Evolutionary conservation across 2,329 filamentous ascomycete genomes (phyloP).

Genomic region (Ascosphaera pollenicola): DNA sequence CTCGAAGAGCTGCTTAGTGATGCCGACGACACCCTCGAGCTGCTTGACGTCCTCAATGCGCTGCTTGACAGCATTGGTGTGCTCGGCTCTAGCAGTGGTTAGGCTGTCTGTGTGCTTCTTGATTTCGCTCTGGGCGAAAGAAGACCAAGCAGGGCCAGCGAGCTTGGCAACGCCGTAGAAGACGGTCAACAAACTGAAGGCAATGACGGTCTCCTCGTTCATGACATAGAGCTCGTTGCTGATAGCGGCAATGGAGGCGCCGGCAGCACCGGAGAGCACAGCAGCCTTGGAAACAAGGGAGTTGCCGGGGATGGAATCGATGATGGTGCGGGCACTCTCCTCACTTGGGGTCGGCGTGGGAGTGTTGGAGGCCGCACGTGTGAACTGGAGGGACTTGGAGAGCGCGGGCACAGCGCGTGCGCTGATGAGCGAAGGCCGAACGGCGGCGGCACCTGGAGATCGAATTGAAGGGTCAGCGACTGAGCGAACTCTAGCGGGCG

Average conservation of each 20-base stretch:
- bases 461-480: slow-evolving; percentile 9
- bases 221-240: slow-evolving; percentile 99
- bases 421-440: slow-evolving; percentile 54
- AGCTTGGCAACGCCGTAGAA: slow-evolving; percentile 87
- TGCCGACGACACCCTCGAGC: slow-evolving; percentile 79
- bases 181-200: slow-evolving; percentile 76
- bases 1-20: slow-evolving; percentile 92
- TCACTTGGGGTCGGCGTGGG: slow-evolving; percentile 80
- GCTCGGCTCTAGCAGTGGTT: slow-evolving; percentile 81
- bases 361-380: slow-evolving; percentile 52
- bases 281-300: slow-evolving; percentile 88
- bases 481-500: not conserved
- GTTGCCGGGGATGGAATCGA: slow-evolving; percentile 83
- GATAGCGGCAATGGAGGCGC: slow-evolving; percentile 80
- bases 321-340: slow-evolving; percentile 78
- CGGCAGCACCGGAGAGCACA: slow-evolving; percentile 81
- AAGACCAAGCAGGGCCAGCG: slow-evolving; percentile 72
- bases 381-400: slow-evolving; percentile 42
- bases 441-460: slow-evolving; percentile 59
- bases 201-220: slow-evolving; percentile 95
- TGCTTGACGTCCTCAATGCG: slow-evolving; percentile 90
- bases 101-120: slow-evolving; percentile 89
- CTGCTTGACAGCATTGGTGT: slow-evolving; percentile 85
- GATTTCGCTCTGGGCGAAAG: slow-evolving; percentile 78
- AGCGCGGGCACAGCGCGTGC: slow-evolving; percentile 50